Conservation (phyloP, 2,329 filamentous ascomycete species). For the Dactylellina haptotyla region DNA sequence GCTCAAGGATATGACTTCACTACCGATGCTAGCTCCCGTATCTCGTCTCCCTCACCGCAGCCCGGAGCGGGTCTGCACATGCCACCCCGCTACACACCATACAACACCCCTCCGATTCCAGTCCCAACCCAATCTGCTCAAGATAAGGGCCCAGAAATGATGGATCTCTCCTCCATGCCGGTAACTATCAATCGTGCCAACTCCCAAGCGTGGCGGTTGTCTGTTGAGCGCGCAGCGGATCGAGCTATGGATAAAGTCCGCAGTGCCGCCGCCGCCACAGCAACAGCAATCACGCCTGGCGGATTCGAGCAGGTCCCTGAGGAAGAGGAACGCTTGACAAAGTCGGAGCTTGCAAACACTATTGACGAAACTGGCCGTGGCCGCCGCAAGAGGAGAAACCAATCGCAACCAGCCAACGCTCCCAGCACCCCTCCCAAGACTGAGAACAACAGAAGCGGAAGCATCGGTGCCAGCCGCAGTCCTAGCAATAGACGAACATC, state of each 20-base stretch:
- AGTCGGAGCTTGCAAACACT: slow-evolving; percentile 45
- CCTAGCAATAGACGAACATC: slow-evolving; percentile 43
- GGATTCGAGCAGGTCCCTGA: slow-evolving; percentile 47
- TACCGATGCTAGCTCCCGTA: slow-evolving; percentile 48
- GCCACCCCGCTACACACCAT: slow-evolving; percentile 50
- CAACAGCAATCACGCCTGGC: neutral
- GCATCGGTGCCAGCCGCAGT: slow-evolving; percentile 46
- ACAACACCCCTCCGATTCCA: slow-evolving; percentile 25
- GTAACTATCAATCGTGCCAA: slow-evolving; percentile 42
- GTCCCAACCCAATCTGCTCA: slow-evolving; percentile 14
- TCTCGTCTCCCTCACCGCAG: slow-evolving; percentile 43
- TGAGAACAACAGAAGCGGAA: slow-evolving; percentile 26
- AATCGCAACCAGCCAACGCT: slow-evolving; percentile 16
- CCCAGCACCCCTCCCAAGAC: slow-evolving; percentile 21
- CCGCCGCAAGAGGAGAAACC: slow-evolving; percentile 45
- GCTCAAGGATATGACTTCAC: slow-evolving; percentile 42
- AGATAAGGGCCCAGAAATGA: slow-evolving; percentile 11
- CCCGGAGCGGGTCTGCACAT: slow-evolving; percentile 41
- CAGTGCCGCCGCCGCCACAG: slow-evolving; percentile 19
- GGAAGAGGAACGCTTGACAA: slow-evolving; percentile 44
- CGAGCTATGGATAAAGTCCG: slow-evolving; percentile 50
- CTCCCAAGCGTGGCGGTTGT: slow-evolving; percentile 49
- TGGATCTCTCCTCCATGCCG: slow-evolving; percentile 38
- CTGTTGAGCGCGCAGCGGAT: slow-evolving; percentile 50
- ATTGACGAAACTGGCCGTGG: slow-evolving; percentile 33